Evolutionary conservation across 176 grass and related monocot genomes (phyloP), one percentile per base, ranked within the genome.

Genomic region (Metroxylon sagu): DNA sequence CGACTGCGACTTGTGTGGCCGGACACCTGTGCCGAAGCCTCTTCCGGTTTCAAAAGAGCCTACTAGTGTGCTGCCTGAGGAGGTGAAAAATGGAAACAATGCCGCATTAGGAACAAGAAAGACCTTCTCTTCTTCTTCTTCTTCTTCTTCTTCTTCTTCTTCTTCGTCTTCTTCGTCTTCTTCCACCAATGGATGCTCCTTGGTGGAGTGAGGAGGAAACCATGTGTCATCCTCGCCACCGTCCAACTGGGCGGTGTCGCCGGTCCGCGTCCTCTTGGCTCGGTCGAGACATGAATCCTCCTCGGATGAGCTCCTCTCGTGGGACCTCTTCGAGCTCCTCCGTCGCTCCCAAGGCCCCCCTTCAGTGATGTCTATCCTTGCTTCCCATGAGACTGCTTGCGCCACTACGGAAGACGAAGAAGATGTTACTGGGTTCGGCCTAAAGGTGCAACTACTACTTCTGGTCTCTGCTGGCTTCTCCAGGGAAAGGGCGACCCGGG

Each of bases 141-240:
- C 27, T 28, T 28, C 27, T 4, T 28, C 27, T 4, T 28, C 28
- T 5, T 29, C 3, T 5, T 29, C 28, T 5, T 29, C 28, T 5
- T 29, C 28, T 5, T 29, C 28, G 0, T 29, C 28, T 5, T 29
- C 28, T 5, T 29, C 79, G 21, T 71, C 70, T 61, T 10, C 66
- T 58, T 50, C 72, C 71, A 3, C 70, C 61, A 30, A 77, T 18
- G 71, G 76, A 53, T 60, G 50, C 18, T 85, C 80, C 71, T 85
- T 75, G 53, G 76, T 91, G 72, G 77, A 30, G 68, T 80, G 80
- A 88, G 77, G 80, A 88, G 77, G 83, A 67, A 97, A 88, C 87
- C 93, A 97, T 85, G 85, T 75, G 59, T 85, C 78, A 21, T 84
- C 79, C 14, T 65, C 70, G 17, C 78, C 79, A 35, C 31, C 54